A percentile compares a stretch with the other conserved stretches of the same genome.
Evolutionary conservation across 164 flowering plant genomes (phyloP).

Genomic region (Nymphaea colorata): DNA sequence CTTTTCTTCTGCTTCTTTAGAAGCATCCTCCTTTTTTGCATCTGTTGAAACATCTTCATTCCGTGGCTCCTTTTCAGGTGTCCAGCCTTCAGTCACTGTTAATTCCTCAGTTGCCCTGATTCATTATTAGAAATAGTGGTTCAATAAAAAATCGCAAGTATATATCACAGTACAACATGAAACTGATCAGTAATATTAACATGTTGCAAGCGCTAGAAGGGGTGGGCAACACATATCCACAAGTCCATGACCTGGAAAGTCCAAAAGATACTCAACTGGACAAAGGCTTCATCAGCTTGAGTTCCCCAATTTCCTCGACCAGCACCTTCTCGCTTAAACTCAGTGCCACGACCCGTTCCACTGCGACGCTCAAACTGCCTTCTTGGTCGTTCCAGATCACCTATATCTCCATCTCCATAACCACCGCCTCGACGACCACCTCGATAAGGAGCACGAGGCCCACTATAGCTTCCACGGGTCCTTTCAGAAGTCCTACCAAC

Average conservation of each 20-base stretch:
- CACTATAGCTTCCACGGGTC: not conserved
- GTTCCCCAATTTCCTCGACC: conserved; percentile 68
- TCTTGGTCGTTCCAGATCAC: conserved; percentile 18
- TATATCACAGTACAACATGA: no score
- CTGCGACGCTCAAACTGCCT: conserved; percentile 48
- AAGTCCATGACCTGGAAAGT: not conserved
- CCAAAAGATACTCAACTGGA: conserved; percentile 8
- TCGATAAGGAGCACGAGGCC: conserved; percentile 3
- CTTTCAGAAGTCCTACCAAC: conserved; percentile 22
- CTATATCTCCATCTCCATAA: conserved; percentile 23
- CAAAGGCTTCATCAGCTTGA: conserved; percentile 25
- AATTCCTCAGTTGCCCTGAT: conserved; percentile 36
- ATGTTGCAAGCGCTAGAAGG: not conserved
- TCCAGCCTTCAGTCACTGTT: conserved; percentile 19
- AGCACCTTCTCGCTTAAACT: conserved; percentile 48
- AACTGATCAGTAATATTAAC: no score
- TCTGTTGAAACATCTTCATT: conserved; percentile 27
- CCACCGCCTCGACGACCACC: conserved; percentile 7
- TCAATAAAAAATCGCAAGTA: no score
- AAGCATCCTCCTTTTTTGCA: conserved; percentile 27
- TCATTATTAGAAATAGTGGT: not conserved
- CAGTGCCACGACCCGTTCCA: conserved; percentile 61
- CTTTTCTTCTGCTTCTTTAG: conserved; percentile 38
- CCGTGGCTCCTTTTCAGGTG: conserved; percentile 36
- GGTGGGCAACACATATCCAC: not conserved